Evolutionary conservation across 192 early-diverging fungal species (phyloP), one percentile per base, ranked within the genome.

Genomic region (Backusella tarrabulga): DNA sequence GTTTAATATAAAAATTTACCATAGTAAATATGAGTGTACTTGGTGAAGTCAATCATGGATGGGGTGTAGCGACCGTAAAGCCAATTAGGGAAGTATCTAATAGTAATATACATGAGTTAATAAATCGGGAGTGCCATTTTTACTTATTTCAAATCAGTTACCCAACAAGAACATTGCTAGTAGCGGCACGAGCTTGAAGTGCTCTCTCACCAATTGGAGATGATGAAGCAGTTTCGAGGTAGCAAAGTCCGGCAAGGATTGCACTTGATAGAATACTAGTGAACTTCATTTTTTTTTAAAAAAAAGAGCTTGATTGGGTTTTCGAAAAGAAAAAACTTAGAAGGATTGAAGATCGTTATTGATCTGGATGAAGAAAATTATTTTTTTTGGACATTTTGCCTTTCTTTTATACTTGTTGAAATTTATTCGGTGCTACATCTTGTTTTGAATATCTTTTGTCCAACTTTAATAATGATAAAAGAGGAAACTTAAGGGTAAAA

Each of bases 11-110:
- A 12, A 34, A 15, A 42, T 36, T 29, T 72, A 80, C 79, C 79
- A 67, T 80, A 80, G 60, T 80, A 71, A 35, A 80, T 66, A 42
- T 80, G 79, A 23, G 79, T 80, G 60, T 80, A 80, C 38, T 76
- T 80, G 35, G 19, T 42, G 42, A 76, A 80, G 21, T 77, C 69
- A 46, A 77, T 77, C 21, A 42, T 56, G 19, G 76, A 44, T 36
- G 76, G 68, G 17, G 56, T 34, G 26, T 71, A 77, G 5, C 76
- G 76, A 41, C 76, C 40, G 12, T 77, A 77, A 35, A 77, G 54
- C 76, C 76, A 77, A 17, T 77, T 77, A 29, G 76, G 76, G 26
- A 77, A 77, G 19, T 77, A 77, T 42, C 76, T 77, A 56, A 9
- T 34, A 7, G 5, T 40, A 32, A 68, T 40, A 32, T 40, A 19